phyloP scores from a whole-genome alignment of 768 basidiomycete genomes.

The Filobasidium floriforme region DNA sequence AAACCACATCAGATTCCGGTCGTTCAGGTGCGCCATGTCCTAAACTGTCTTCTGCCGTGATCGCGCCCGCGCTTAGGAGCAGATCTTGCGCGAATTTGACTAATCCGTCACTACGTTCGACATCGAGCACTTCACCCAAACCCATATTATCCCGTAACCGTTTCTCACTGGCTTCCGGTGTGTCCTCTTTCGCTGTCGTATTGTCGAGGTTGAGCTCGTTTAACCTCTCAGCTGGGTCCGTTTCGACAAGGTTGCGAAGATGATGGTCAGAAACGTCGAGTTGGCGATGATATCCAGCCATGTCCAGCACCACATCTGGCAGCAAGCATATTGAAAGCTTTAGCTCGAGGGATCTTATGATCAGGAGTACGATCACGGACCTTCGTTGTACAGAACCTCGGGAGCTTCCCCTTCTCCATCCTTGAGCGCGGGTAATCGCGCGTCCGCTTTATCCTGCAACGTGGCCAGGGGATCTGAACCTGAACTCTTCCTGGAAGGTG shows the following conservation, averaged over 20 bases:
- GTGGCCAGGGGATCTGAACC: background rate
- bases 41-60: background rate
- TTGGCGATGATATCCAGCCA: conserved; percentile 59
- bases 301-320: conserved; percentile 70
- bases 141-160: background rate
- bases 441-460: conserved; percentile 48
- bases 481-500: background rate
- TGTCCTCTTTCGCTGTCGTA: background rate
- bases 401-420: conserved; percentile 51
- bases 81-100: conserved; percentile 23
- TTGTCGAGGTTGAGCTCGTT: conserved; percentile 5
- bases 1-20: conserved; percentile 7
- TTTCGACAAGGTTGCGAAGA: conserved; percentile 1
- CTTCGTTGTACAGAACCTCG: conserved; percentile 58
- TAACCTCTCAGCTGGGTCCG: conserved; percentile 46
- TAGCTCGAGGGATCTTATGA: conserved; percentile 35
- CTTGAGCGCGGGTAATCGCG: conserved; percentile 50
- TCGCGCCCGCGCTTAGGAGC: conserved; percentile 19
- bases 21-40: background rate
- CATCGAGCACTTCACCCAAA: conserved; percentile 10
- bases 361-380: conserved; percentile 41
- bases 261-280: background rate
- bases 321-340: conserved; percentile 15
- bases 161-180: conserved; percentile 7
- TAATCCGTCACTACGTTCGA: conserved; percentile 4